Conservation (phyloP, 805 yeast genomes). For the Kregervanrija fluxuum region DNA sequence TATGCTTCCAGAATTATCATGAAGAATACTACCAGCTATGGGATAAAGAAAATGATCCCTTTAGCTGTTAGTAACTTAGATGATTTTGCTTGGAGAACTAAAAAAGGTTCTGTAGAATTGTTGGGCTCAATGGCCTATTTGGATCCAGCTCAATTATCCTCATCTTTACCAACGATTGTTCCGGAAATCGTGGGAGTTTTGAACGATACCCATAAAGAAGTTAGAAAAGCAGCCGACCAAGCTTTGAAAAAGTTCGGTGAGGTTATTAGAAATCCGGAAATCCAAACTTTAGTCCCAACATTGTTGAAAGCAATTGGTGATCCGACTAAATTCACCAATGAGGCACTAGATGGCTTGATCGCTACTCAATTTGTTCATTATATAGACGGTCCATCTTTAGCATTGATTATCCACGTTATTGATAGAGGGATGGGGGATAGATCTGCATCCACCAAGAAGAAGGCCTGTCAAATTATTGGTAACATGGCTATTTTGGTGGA, state of each 20-base stretch:
- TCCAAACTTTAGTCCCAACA: conserved; percentile 82
- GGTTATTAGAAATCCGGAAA: conserved; percentile 95
- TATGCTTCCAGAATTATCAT: conserved; percentile 81
- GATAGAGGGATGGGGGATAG: conserved; percentile 94
- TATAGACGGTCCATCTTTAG: conserved; percentile 96
- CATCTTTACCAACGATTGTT: conserved; percentile 81
- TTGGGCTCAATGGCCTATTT: conserved; percentile 97
- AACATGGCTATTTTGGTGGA: conserved; percentile 97
- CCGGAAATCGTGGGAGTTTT: conserved; percentile 95
- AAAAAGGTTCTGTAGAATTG: conserved; percentile 93
- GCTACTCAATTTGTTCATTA: conserved; percentile 94
- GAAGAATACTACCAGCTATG: conserved; percentile 87
- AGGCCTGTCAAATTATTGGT: conserved; percentile 97
- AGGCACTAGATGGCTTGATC: conserved; percentile 77
- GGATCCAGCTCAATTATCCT: conserved; percentile 88
- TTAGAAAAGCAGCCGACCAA: conserved; percentile 88
- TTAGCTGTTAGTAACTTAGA: conserved; percentile 80
- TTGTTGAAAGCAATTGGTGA: conserved; percentile 91
- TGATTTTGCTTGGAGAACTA: conserved; percentile 91
- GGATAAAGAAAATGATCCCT: conserved; percentile 87
- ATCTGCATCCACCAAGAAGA: conserved; percentile 86
- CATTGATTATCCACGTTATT: conserved; percentile 87
- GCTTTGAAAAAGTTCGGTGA: conserved; percentile 90
- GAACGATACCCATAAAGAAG: conserved; percentile 95
- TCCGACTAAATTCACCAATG: conserved; percentile 85